Conservation (phyloP, 2,329 filamentous ascomycete genomes). For the Trichoderma brevicompactum region DNA sequence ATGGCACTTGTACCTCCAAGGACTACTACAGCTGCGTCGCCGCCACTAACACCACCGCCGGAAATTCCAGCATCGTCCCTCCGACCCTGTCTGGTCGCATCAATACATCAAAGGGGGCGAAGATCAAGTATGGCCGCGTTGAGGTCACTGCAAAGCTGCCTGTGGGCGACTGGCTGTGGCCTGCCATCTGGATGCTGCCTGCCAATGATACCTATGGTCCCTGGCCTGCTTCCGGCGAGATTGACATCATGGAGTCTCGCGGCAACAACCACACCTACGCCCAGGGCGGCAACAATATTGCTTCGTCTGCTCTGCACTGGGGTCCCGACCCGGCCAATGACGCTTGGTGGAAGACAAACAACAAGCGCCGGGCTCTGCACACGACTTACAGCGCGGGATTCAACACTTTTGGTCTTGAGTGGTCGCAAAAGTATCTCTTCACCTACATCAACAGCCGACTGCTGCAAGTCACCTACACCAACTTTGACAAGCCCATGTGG, state of each 20-base stretch:
- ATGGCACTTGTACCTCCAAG: slow-evolving; percentile 70
- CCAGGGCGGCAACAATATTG: slow-evolving; percentile 80
- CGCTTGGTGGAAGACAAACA: slow-evolving; percentile 82
- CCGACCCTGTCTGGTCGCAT: slow-evolving; percentile 79
- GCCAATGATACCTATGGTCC: slow-evolving; percentile 70
- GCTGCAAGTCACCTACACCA: slow-evolving; percentile 78
- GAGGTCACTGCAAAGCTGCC: slow-evolving; percentile 80
- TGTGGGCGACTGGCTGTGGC: slow-evolving; percentile 84
- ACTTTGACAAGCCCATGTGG: slow-evolving; percentile 72
- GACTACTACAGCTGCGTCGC: slow-evolving; percentile 63
- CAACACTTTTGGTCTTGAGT: slow-evolving; percentile 82
- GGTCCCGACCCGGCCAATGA: slow-evolving; percentile 74
- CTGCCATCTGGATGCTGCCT: slow-evolving; percentile 90
- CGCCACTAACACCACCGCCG: slow-evolving; percentile 70
- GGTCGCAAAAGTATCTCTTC: slow-evolving; percentile 87
- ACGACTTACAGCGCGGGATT: slow-evolving; percentile 71
- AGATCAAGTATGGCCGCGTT: slow-evolving; percentile 79
- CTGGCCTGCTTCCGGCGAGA: slow-evolving; percentile 82
- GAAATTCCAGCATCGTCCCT: slow-evolving; percentile 75
- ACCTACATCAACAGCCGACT: slow-evolving; percentile 82
- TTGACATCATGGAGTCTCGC: slow-evolving; percentile 79
- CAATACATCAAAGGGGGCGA: slow-evolving; percentile 70
- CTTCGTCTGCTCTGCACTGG: slow-evolving; percentile 81
- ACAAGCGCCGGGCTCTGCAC: slow-evolving; percentile 74
- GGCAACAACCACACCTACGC: slow-evolving; percentile 80